Base-by-base conservation (phyloP, 2,329 filamentous ascomycete species). In the Xylariales sp. region DNA sequence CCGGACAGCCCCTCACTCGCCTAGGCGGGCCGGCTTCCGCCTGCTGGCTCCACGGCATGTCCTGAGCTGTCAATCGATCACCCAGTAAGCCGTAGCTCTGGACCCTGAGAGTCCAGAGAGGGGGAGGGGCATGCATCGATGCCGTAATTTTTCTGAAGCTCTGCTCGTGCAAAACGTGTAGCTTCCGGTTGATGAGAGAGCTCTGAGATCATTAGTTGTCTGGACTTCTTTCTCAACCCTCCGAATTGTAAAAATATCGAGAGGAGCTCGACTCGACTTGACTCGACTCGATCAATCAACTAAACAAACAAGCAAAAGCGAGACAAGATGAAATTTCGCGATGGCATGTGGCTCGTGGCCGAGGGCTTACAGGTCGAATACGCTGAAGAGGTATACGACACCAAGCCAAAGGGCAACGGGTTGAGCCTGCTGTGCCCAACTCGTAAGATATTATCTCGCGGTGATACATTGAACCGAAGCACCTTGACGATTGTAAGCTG, bases 281-380 rank as follows among this genome's bases (percentile, higher is more conserved):
- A n/a, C n/a, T n/a, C n/a, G n/a, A n/a, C n/a, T n/a, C n/a, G n/a
- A n/a, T n/a, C n/a, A n/a, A n/a, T n/a, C n/a, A n/a, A n/a, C n/a
- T n/a, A n/a, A n/a, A n/a, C n/a, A n/a, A n/a, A n/a, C n/a, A n/a
- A n/a, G n/a, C 23, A 25, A 8, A 25, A 35, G 14, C 20, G 14
- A 5, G 12, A 5, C 29, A 56, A 48, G 29, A 79, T 79, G 76
- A 78, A 76, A 62, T 78, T 80, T 49, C 73, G 75, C 46, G 75
- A 80, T 71, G 74, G 74, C 47, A 81, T 83, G 80, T 85, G 81
- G 81, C 64, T 83, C 33, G 68, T 72, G 29, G 77, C 74, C 40
- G 73, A 79, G 57, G 74, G 71, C 43, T 70, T 80, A 54, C 66
- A 68, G 34, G 68, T 80, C 18, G 76, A 83, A 52, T 83, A 83